Evolutionary conservation across 805 yeast species (phyloP), one percentile per base, ranked within the genome.

Genomic region (Cephaloascus albidus): DNA sequence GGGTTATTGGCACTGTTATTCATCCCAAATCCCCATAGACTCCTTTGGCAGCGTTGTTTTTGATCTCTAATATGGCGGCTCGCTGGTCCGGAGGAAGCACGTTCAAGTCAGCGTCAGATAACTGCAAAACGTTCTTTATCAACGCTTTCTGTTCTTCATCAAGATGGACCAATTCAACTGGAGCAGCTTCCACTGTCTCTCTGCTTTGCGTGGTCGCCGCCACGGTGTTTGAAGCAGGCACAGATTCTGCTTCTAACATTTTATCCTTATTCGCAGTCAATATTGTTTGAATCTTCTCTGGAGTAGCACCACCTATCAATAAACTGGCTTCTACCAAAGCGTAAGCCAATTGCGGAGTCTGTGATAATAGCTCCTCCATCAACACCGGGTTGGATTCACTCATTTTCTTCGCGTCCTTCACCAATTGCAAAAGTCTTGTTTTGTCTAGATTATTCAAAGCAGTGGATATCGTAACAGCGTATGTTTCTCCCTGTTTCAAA

Each of bases 291-390:
- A 66, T 54, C 36, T 56, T 47, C 17, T 64, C 70, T 15, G 57
- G 60, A 16, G 57, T 59, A 8, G 65, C 51, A 3, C 60, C 48
- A 37, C 60, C 61, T 19, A 61, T 48, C 40, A 64, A 43, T 20
- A 65, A 44, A 15, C 86, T 59, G 2, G 80, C 66, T 52, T 89
- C 96, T 2, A 88, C 90, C 20, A 86, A 63, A 0, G 95, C 93
- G 55, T 79, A 87, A 2, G 85, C 63, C 36, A 90, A 64, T 55
- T 90, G 97, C 0, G 97, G 97, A 42, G 79, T 78, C 45, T 75
- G 75, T 20, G 69, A 69, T 15, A 89, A 61, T 27, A 89, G 60
- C 33, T 70, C 72, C 38, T 65, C 71, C 65, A 84, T 78, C 42
- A 77, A 60, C 4, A 66, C 67, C 0, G 85, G 84, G 42, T 79